Evolutionary conservation across 345 rosid species (phyloP), one percentile per base, ranked within the genome.

Genomic region (Eucalyptus decipiens): DNA sequence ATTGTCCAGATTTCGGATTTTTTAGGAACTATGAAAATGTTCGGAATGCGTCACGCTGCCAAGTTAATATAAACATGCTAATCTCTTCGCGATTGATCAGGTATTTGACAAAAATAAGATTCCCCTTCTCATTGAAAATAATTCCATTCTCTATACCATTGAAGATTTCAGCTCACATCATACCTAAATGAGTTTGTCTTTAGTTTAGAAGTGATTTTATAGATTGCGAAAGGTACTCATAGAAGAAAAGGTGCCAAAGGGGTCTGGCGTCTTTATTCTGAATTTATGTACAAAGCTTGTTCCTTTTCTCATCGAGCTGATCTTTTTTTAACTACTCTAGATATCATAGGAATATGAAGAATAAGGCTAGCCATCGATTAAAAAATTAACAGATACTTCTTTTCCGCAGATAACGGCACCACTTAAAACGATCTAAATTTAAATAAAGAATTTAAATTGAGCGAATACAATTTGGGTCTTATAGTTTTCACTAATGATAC

Each of bases 1-100:
- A 19, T 34, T 6, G 43, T 9, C 13, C 6, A 34, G 3, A 9
- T 69, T 34, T 69, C 2, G 0, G 26, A 10, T 9, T 52, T 52
- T 37, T 69, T 69, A 34, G 2, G 4, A 19, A 13, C 24, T 19
- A 18, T 34, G 43, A 11, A 69, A 34, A 69, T 18, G 24, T 34
- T 18, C 2, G 5, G 2, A 34, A 13, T 9, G 7, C 7, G 4
- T 5, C 24, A 18, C 2, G 13, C 13, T 9, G 3, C 42, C 18
- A 34, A 34, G 13, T 17, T 23, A 19, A 5, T 4, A 16, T 18
- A 34, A 34, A 9, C 24, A 2, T 0, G 4, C 3, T 34, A 9
- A 72, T 72, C 4, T 69, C 4, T 34, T 34, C 4, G 3, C 13
- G 2, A 37, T 1, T 19, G 81, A 34, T 34, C 40, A 1, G 5